These are phyloP conservation scores for Microdochium trichocladiopsis DNA, from an alignment of 2,329 filamentous ascomycete species.

Conservation along the genomic window DNA sequence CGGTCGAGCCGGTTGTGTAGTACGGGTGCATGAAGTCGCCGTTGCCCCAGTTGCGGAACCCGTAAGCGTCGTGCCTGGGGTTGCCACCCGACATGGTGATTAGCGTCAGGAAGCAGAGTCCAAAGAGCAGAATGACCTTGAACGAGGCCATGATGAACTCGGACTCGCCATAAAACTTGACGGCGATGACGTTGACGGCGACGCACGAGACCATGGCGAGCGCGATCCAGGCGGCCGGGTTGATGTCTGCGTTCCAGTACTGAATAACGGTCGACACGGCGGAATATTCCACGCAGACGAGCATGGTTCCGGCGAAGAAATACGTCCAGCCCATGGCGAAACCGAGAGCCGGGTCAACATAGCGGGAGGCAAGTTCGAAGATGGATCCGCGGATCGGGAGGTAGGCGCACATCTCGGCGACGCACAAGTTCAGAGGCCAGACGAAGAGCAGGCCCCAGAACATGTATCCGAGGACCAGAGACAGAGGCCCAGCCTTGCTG, in stretches of 20 bases:
- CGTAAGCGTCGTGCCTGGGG: constrained; percentile 45
- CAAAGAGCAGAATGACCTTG: constrained; percentile 40
- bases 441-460: constrained; percentile 36
- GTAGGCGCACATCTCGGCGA: constrained; percentile 52
- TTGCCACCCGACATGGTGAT: constrained; percentile 48
- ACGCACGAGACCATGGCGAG: constrained; percentile 37
- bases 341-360: constrained; percentile 44
- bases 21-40: constrained; percentile 8
- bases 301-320: constrained; percentile 37
- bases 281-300: constrained; percentile 36
- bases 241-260: constrained; percentile 33
- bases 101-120: constrained; percentile 53
- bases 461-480: constrained; percentile 34
- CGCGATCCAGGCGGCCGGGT: constrained; percentile 41
- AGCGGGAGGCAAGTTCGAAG: constrained; percentile 46
- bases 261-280: constrained; percentile 36
- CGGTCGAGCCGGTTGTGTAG: constrained; percentile 33
- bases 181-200: constrained; percentile 37
- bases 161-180: constrained; percentile 35
- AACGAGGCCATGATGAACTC: constrained; percentile 50
- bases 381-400: constrained; percentile 47
- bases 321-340: constrained; percentile 25
- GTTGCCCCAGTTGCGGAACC: constrained; percentile 40
- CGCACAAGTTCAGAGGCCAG: constrained; percentile 35
- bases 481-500: constrained; percentile 32